phyloP scores from a whole-genome alignment of 306 rosid species.

The Glycyrrhiza uralensis region DNA sequence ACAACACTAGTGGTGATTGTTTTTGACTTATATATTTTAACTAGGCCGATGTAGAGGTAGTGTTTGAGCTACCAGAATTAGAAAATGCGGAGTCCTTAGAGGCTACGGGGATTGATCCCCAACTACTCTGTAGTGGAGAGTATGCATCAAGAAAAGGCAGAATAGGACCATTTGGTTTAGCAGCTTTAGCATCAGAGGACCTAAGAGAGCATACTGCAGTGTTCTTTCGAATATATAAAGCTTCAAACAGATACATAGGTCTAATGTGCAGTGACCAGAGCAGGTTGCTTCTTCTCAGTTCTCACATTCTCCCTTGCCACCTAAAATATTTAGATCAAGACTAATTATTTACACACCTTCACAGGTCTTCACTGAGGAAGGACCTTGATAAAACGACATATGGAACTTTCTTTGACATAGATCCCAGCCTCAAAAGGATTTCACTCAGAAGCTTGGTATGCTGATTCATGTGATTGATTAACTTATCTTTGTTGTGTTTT shows the following conservation, averaged over 20 bases:
- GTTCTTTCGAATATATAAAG: slow-evolving; percentile 42
- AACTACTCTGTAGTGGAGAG: slow-evolving; percentile 39
- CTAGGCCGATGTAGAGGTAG: slow-evolving; percentile 56
- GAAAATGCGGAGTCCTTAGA: slow-evolving; percentile 36
- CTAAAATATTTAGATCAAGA: not conserved
- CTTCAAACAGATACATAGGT: slow-evolving; percentile 37
- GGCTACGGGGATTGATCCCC: slow-evolving; percentile 34
- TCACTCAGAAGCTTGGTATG: slow-evolving; percentile 59
- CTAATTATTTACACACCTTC: not conserved
- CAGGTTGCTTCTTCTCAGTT: slow-evolving; percentile 46
- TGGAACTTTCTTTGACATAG: slow-evolving; percentile 46
- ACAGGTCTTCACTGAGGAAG: slow-evolving; percentile 51
- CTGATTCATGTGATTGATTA: not conserved
- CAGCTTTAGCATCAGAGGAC: slow-evolving; percentile 45
- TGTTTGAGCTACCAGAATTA: slow-evolving; percentile 33
- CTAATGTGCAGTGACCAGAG: slow-evolving; percentile 64
- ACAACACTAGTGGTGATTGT: not conserved
- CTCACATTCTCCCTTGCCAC: not conserved
- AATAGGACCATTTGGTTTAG: slow-evolving; percentile 55
- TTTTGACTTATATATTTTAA: not conserved
- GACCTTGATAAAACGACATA: slow-evolving; percentile 52
- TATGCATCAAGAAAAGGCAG: slow-evolving; percentile 27
- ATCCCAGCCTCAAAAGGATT: slow-evolving; percentile 24
- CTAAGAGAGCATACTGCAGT: slow-evolving; percentile 50
- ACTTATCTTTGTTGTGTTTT: not conserved